Percentiles rank a stretch among this genome's conserved stretches.
Conservation (phyloP, 176 grass and related monocot species). For the Poa annua region DNA sequence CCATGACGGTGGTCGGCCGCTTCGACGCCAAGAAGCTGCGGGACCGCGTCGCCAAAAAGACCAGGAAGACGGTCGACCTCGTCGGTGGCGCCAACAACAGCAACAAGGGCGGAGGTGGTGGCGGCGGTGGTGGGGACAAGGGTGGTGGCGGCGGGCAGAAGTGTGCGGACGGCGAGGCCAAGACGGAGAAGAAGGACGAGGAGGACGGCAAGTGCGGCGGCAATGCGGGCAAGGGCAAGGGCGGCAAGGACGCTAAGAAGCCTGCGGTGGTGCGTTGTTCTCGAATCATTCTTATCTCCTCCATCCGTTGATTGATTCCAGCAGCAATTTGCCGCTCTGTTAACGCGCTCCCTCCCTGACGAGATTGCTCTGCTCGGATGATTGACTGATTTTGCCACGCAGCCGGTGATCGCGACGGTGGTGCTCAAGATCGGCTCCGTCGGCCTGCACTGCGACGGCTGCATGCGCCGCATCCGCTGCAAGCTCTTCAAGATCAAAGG, state of each 20-base stretch:
- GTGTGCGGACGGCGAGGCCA: slow-evolving; percentile 22
- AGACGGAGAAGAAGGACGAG: slow-evolving; percentile 3
- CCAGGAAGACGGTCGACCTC: slow-evolving; percentile 76
- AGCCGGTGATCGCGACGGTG: slow-evolving; percentile 62
- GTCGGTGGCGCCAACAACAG: slow-evolving; percentile 18
- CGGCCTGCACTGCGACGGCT: slow-evolving; percentile 79
- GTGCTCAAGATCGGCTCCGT: slow-evolving; percentile 65
- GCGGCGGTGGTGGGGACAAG: not conserved
- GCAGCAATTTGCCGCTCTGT: not conserved
- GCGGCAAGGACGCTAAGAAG: slow-evolving; percentile 51
- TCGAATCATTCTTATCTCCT: no score
- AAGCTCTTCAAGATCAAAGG: slow-evolving; percentile 73
- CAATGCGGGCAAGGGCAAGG: slow-evolving; percentile 35
- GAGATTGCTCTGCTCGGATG: not conserved
- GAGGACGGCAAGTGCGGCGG: slow-evolving; percentile 1
- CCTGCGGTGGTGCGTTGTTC: slow-evolving; percentile 7
- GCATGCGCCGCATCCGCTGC: slow-evolving; percentile 61
- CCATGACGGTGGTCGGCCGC: slow-evolving; percentile 67
- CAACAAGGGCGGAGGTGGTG: not conserved
- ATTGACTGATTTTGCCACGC: not conserved
- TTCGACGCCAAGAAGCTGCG: slow-evolving; percentile 80
- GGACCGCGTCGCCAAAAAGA: slow-evolving; percentile 64
- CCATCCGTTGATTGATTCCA: not conserved
- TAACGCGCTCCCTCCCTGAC: not conserved
- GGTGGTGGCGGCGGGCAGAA: not conserved